phyloP scores from a whole-genome alignment of 2,329 filamentous ascomycete genomes.

The Ophiostoma pallidulum region DNA sequence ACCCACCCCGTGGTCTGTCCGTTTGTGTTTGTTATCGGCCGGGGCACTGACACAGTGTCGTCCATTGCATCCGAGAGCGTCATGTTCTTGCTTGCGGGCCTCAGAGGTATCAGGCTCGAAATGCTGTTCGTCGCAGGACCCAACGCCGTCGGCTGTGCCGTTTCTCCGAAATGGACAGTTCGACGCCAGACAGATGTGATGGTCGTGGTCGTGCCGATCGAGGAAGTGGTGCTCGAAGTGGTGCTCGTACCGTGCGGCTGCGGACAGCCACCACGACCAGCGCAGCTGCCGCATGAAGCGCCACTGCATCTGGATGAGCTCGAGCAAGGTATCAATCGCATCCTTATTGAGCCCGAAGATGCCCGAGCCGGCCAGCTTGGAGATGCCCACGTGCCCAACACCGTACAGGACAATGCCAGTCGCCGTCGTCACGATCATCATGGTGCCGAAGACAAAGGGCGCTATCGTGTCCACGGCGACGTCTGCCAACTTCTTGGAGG shows the following conservation, averaged over 20 bases:
- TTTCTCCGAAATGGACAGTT: not conserved
- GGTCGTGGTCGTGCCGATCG: not conserved
- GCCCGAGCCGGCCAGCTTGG: slow-evolving; percentile 7
- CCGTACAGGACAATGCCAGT: slow-evolving; percentile 13
- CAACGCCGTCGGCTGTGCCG: too few relatives aligned
- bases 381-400: slow-evolving; percentile 11
- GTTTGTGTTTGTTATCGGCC: too few relatives aligned
- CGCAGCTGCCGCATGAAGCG: slow-evolving; percentile 10
- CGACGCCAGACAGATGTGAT: not conserved
- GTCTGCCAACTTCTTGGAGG: not conserved
- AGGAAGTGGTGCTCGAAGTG: not conserved
- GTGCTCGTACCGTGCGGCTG: slow-evolving; percentile 3
- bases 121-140: too few relatives aligned
- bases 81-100: too few relatives aligned
- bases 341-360: slow-evolving; percentile 12
- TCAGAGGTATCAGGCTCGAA: too few relatives aligned
- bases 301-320: slow-evolving; percentile 8
- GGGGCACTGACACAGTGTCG: too few relatives aligned
- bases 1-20: too few relatives aligned
- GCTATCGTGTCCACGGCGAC: slow-evolving; percentile 6
- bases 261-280: slow-evolving; percentile 13
- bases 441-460: slow-evolving; percentile 12
- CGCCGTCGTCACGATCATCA: slow-evolving; percentile 9
- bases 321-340: slow-evolving; percentile 4
- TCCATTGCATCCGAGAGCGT: too few relatives aligned